These are phyloP conservation scores for Aspergillus carlsbadensis DNA, from an alignment of 495 filamentous ascomycete species.

Conservation along the genomic window DNA sequence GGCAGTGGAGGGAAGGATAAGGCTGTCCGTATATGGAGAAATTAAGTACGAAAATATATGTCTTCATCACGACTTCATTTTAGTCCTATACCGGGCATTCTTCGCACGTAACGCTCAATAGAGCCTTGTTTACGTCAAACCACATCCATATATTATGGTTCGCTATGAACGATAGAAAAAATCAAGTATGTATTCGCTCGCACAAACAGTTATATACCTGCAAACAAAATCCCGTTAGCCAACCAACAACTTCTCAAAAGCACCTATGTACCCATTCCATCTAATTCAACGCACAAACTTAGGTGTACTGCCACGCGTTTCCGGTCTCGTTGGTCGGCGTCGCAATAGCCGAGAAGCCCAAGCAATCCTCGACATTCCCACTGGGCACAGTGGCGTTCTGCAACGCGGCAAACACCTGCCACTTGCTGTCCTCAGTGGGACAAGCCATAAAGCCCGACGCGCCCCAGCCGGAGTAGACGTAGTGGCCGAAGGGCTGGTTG, in stretches of 20 bases:
- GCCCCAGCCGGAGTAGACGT: constrained; percentile 31
- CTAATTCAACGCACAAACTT: constrained; percentile 4
- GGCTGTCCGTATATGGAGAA: constrained; percentile 80
- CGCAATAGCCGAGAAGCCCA: constrained; percentile 41
- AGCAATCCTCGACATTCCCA: constrained; percentile 36
- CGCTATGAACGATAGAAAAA: not conserved
- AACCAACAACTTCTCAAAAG: too few relatives aligned
- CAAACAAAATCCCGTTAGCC: too few relatives aligned
- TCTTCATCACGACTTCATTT: too few relatives aligned
- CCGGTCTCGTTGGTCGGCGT: constrained; percentile 21
- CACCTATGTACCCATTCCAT: too few relatives aligned
- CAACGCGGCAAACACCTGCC: constrained; percentile 45
- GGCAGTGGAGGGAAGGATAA: constrained; percentile 93
- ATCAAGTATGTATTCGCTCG: not conserved
- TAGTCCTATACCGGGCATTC: too few relatives aligned
- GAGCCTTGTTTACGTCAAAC: not conserved
- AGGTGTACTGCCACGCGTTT: constrained; percentile 46
- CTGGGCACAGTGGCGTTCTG: constrained; percentile 40
- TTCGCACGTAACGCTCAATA: too few relatives aligned
- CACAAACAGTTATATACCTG: not conserved
- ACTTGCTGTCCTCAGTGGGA: constrained; percentile 34
- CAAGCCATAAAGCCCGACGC: constrained; percentile 46
- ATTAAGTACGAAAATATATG: constrained; percentile 48
- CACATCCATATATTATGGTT: not conserved
- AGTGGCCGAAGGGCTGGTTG: constrained; percentile 27